A percentile compares a stretch with the other conserved stretches of the same genome.
phyloP scores from a whole-genome alignment of 2,329 filamentous ascomycete species.

The Penicillium crustosum region DNA sequence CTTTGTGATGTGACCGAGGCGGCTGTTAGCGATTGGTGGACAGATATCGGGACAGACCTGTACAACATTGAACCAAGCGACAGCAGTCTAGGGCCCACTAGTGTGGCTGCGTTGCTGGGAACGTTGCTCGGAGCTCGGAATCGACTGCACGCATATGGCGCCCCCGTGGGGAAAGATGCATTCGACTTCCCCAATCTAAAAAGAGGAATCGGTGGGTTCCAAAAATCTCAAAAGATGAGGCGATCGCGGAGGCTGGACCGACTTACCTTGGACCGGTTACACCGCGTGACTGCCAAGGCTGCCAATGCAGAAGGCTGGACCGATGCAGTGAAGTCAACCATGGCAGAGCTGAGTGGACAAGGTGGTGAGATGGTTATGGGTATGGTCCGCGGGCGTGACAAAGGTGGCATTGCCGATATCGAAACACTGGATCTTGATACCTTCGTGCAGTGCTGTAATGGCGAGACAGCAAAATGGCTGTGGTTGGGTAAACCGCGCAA shows the following conservation, averaged over 20 bases:
- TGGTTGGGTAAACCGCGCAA: constrained; percentile 90
- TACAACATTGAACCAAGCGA: constrained; percentile 92
- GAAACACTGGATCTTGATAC: constrained; percentile 87
- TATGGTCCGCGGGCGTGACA: constrained; percentile 85
- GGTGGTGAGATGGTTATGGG: constrained; percentile 92
- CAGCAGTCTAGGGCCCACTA: constrained; percentile 87
- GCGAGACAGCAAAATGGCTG: constrained; percentile 86
- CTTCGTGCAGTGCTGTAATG: constrained; percentile 74
- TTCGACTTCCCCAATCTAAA: constrained; percentile 84
- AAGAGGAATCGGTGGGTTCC: constrained; percentile 80
- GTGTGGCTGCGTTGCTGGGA: constrained; percentile 82
- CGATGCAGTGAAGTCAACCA: constrained; percentile 90
- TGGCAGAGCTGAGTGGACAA: constrained; percentile 90
- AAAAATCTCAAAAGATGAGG: constrained; percentile 81
- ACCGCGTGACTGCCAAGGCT: constrained; percentile 82
- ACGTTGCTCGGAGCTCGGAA: constrained; percentile 88
- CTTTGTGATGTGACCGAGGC: constrained; percentile 91
- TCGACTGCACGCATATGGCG: constrained; percentile 78
- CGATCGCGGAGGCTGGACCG: constrained; percentile 78
- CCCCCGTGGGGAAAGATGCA: constrained; percentile 83
- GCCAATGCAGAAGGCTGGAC: constrained; percentile 87
- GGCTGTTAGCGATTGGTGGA: constrained; percentile 93
- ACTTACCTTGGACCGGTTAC: constrained; percentile 76
- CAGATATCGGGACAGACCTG: constrained; percentile 84
- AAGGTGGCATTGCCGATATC: constrained; percentile 85